Evolutionary conservation across 495 filamentous ascomycete genomes (phyloP).

Genomic region (Xylaria venustula): DNA sequence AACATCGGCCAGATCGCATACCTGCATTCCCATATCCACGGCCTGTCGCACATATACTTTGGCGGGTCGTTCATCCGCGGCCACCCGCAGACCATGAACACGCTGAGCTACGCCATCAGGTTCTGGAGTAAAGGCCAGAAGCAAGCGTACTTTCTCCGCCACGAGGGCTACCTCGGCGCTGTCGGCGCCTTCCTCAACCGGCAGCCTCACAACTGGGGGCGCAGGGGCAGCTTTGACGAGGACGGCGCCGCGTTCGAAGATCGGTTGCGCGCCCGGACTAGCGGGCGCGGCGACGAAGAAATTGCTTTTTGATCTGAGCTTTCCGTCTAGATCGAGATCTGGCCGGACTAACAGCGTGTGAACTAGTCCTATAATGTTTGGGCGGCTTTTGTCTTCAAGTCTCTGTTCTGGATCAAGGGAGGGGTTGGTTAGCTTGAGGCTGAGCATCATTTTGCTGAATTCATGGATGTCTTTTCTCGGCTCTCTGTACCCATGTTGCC

Average conservation of each 20-base stretch:
- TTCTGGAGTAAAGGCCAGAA: constrained; percentile 96
- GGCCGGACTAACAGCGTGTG: too few species aligned
- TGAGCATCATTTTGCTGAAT: not conserved
- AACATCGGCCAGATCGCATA: constrained; percentile 99
- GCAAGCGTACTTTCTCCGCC: constrained; percentile 92
- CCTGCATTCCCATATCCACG: constrained; percentile 88
- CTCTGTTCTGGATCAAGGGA: too few species aligned
- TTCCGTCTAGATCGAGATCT: too few species aligned
- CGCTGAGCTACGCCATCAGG: constrained; percentile 88
- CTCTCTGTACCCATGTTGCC: not conserved
- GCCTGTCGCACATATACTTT: constrained; percentile 91
- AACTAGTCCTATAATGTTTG: too few species aligned
- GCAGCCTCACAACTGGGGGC: constrained; percentile 88
- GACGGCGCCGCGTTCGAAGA: constrained; percentile 19
- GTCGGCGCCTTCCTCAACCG: constrained; percentile 92
- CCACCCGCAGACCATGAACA: constrained; percentile 96
- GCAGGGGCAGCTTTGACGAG: constrained; percentile 67
- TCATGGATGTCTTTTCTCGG: not conserved
- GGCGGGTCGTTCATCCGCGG: constrained; percentile 96
- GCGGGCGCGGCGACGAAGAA: too few species aligned
- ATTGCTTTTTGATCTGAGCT: too few species aligned
- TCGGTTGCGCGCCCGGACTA: constrained; percentile 7
- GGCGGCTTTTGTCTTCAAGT: too few species aligned
- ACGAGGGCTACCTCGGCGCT: constrained; percentile 95
- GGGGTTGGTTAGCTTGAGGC: not conserved